Base-by-base conservation (phyloP, 2,329 filamentous ascomycete genomes). In the Claviceps monticola region DNA sequence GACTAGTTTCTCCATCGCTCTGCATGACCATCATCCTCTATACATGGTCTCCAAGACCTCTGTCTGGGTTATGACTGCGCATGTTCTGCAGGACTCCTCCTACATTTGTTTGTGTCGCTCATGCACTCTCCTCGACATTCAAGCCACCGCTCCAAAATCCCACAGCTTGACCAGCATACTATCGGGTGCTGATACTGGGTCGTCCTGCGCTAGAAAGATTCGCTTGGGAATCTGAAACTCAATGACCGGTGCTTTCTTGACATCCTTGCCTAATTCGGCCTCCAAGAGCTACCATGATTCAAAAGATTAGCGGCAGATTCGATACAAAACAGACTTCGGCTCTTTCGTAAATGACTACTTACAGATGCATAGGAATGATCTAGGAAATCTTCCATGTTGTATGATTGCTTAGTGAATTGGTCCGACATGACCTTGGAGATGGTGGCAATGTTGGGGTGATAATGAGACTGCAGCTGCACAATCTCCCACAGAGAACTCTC, bases 401-500 rank as follows among this genome's bases (percentile, higher is more conserved):
- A 98, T 2, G 84, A 78, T 58, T 89, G 83, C 71, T 98, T 98
- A 2, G 93, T 98, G 66, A 97, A 98, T 66, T 97, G 93, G 69
- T 97, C 89, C 2, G 87, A 87, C 53, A 98, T 82, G 56, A 98
- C 95, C 68, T 89, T 93, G 45, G 89, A 85, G 58, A 98, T 82
- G 2, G 90, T 93, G 0, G 91, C 90, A 23, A 98, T 88, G 60
- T 97, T 98, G 14, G 94, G 93, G 64, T 98, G 93, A 67, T 95
- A 97, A 67, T 98, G 94, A 1, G 82, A 84, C 66, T 94, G 88
- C 53, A 97, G 72, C 53, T 88, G 89, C 54, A 94, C 86, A 50
- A 98, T 76, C 66, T 98, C 93, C 94, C 93, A 98, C 7, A 98
- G 71, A 65, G 85, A 89, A 67, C 88, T 95, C 53, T 97, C 89